Conservation (phyloP, 2,329 filamentous ascomycete genomes). For the Stagonosporopsis vannaccii region DNA sequence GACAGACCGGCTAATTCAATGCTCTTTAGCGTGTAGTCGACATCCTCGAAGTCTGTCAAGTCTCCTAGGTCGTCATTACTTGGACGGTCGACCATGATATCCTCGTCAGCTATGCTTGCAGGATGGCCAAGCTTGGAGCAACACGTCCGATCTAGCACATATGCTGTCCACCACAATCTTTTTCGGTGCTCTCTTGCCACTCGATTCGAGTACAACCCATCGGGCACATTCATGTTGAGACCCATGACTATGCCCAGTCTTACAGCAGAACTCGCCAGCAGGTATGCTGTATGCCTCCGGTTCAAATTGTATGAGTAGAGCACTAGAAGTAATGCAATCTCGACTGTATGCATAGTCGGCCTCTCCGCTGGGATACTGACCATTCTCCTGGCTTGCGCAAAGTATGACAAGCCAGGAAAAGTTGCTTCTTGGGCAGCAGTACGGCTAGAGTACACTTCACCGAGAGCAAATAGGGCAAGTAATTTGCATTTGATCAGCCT, state of each 20-base stretch:
- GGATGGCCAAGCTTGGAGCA: constrained; percentile 46
- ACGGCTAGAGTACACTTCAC: constrained; percentile 56
- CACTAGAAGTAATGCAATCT: constrained; percentile 55
- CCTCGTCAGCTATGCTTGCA: constrained; percentile 41
- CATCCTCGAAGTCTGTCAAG: constrained; percentile 45
- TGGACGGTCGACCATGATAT: constrained; percentile 54
- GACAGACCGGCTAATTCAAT: constrained; percentile 50
- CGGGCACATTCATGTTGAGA: constrained; percentile 51
- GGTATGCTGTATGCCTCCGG: constrained; percentile 55
- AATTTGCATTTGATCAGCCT: constrained; percentile 51
- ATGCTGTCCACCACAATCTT: constrained; percentile 48
- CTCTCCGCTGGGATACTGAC: constrained; percentile 53
- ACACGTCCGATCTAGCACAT: constrained; percentile 45
- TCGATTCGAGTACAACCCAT: constrained; percentile 52
- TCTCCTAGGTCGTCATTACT: constrained; percentile 43
- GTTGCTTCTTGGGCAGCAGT: constrained; percentile 41
- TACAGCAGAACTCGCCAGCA: constrained; percentile 55
- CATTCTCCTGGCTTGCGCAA: constrained; percentile 51
- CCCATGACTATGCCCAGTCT: constrained; percentile 56
- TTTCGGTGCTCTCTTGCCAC: constrained; percentile 41
- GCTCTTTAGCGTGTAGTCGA: constrained; percentile 49
- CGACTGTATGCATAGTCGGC: constrained; percentile 54
- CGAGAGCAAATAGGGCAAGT: constrained; percentile 56
- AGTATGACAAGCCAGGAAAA: constrained; percentile 57
- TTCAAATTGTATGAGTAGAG: constrained; percentile 57